A percentile compares a stretch with the other conserved stretches of the same genome.
These are phyloP conservation scores for Claviceps sp. DNA, from an alignment of 2,329 filamentous ascomycete species.

Conservation along the genomic window DNA sequence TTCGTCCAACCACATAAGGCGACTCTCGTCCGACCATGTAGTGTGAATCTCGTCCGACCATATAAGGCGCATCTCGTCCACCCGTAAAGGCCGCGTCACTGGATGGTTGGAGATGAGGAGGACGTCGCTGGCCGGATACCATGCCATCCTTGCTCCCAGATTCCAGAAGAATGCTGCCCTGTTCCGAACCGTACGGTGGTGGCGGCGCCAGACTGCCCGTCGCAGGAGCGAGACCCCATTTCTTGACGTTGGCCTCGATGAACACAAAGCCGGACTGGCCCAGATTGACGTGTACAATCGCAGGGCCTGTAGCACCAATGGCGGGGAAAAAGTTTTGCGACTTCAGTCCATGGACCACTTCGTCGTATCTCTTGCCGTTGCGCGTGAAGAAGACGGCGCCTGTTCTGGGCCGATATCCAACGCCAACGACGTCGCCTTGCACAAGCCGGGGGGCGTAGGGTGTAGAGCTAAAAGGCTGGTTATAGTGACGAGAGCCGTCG, in stretches of 20 bases:
- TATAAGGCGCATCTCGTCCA: slow-evolving; percentile 11
- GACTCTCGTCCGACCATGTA: slow-evolving; percentile 2
- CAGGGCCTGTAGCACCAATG: slow-evolving; percentile 89
- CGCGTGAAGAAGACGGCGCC: slow-evolving; percentile 96
- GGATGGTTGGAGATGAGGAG: slow-evolving; percentile 31
- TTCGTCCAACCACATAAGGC: slow-evolving; percentile 23
- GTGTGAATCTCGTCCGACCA: no score
- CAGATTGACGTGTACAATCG: slow-evolving; percentile 90
- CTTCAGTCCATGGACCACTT: slow-evolving; percentile 85
- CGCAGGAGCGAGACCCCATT: slow-evolving; percentile 95
- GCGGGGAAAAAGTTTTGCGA: slow-evolving; percentile 96
- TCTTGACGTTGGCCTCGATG: slow-evolving; percentile 98
- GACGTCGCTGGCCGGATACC: slow-evolving; percentile 28
- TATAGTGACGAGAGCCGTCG: slow-evolving; percentile 72
- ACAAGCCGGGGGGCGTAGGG: slow-evolving; percentile 73
- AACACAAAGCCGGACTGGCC: slow-evolving; percentile 97
- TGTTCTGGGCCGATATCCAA: slow-evolving; percentile 87
- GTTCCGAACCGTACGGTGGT: slow-evolving; percentile 91
- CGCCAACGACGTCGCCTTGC: slow-evolving; percentile 90
- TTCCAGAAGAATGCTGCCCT: slow-evolving; percentile 89
- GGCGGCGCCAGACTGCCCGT: slow-evolving; percentile 90
- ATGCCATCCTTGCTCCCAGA: slow-evolving; percentile 56
- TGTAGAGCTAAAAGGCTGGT: slow-evolving; percentile 76
- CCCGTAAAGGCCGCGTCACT: slow-evolving; percentile 22
- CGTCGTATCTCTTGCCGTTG: slow-evolving; percentile 93